Percentiles rank a stretch among this genome's conserved stretches.
Conservation (phyloP, 805 yeast species). For the Barnettozyma populi region DNA sequence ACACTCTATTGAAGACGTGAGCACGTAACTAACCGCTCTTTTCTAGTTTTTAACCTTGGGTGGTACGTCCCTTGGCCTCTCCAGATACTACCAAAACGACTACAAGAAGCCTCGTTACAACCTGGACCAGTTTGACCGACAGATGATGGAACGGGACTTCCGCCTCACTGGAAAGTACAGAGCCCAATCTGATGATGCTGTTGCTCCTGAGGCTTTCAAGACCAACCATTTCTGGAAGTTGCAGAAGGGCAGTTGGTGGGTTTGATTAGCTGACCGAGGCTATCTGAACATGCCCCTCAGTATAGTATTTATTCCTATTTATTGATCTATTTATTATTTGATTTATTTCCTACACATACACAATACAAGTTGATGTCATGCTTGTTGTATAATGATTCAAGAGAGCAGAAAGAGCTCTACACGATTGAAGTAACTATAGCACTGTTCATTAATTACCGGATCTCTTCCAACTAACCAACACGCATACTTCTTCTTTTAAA, state of each 20-base stretch:
- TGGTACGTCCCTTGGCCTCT: conserved; percentile 43
- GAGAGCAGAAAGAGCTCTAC: too few species aligned
- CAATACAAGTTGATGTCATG: not conserved
- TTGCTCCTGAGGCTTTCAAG: conserved; percentile 75
- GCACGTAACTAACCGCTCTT: conserved; percentile 1
- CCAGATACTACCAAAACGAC: conserved; percentile 41
- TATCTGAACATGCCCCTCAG: not conserved
- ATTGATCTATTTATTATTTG: conserved; percentile 8
- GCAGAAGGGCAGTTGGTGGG: conserved; percentile 26
- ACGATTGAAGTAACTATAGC: not conserved
- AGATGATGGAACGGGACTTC: conserved; percentile 62
- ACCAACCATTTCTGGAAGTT: conserved; percentile 46
- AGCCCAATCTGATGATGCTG: conserved; percentile 59
- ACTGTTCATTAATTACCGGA: not conserved
- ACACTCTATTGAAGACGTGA: not conserved
- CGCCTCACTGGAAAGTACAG: conserved; percentile 70
- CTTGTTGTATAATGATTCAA: not conserved
- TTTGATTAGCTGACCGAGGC: conserved; percentile 2
- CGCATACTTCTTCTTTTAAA: conserved; percentile 60
- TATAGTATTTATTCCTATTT: conserved; percentile 6
- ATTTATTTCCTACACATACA: not conserved
- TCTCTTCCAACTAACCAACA: conserved; percentile 5
- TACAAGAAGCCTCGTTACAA: conserved; percentile 49
- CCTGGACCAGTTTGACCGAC: conserved; percentile 49
- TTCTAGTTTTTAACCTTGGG: conserved; percentile 43